Base-by-base conservation (phyloP, 306 rosid species). In the Cicer pinnatifidum region DNA sequence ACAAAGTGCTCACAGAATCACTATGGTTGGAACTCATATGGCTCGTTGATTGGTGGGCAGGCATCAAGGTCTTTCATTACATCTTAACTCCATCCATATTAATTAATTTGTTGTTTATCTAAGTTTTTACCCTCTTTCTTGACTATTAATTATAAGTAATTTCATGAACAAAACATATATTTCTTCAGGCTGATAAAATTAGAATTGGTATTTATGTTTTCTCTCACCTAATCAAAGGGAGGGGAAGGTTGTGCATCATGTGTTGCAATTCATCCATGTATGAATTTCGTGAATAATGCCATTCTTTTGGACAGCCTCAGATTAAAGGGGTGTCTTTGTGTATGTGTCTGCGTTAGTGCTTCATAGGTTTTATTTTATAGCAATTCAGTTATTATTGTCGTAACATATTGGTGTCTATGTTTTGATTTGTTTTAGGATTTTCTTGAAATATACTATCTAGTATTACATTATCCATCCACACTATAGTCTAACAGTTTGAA, bases 11-110 rank as follows among this genome's bases (percentile, higher is more conserved):
- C 43, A 88, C 88, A 28, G 96, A 93, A 79, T 78, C 84, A 68
- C 75, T 93, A 60, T 91, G 98, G 98, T 74, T 93, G 78, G 89
- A 93, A 73, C 90, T 89, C 79, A 72, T 91, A 72, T 93, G 93
- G 86, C 94, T 93, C 28, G 56, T 91, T 72, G 96, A 93, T 85
- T 93, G 98, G 98, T 89, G 98, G 97, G 94, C 91, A 10, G 88
- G 86, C 13, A 61, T 85, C 80, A 88, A 89, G 98, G 98, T 89
- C 50, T 44, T 78, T 19, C 3, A 4, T 73, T 82, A 28, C 35
- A 28, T 52, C 70, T 72, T 71, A 56, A 40, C 46, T 17, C 47
- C 43, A 7, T 41, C 28, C 12, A 5, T 20, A 9, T 45, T 45
- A 41, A 23, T 57, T 10, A 23, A 57, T 37, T 64, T 33, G 11